Evolutionary conservation across 1,139 yeast species (phyloP).

Genomic region (Blastobotrys buckinghamii): DNA sequence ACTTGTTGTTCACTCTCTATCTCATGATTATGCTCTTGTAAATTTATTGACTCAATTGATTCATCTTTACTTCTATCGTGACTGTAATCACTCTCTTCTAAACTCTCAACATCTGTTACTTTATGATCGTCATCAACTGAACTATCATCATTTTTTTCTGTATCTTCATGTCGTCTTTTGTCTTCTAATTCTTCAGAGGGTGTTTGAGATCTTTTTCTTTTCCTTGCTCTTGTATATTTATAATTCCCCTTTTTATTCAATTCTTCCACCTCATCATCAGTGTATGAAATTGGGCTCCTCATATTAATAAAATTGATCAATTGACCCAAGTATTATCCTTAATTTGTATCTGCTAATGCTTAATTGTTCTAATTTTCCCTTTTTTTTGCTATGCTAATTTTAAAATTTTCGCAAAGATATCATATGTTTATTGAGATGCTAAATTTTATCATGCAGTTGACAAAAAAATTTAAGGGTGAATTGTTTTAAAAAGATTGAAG

Average conservation of each 20-base stretch:
- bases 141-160: not conserved
- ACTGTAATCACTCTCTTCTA: not conserved
- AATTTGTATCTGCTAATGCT: no score
- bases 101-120: not conserved
- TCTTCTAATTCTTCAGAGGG: not conserved
- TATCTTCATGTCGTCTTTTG: no score
- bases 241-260: not conserved
- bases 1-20: not conserved
- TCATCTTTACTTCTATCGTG: not conserved
- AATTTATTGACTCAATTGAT: not conserved
- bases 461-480: no score
- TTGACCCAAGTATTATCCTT: no score
- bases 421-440: no score
- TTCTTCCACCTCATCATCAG: not conserved
- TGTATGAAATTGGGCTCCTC: not conserved
- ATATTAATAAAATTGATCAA: not conserved
- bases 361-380: no score
- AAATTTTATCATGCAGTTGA: no score
- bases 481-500: no score
- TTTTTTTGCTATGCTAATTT: no score
- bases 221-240: not conserved
- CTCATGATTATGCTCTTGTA: not conserved
- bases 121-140: not conserved
- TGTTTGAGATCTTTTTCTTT: not conserved
- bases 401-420: no score